Evolutionary conservation across 768 basidiomycete genomes (phyloP), one percentile per base, ranked within the genome.

Genomic region (Dictyophora rubrovolvata): DNA sequence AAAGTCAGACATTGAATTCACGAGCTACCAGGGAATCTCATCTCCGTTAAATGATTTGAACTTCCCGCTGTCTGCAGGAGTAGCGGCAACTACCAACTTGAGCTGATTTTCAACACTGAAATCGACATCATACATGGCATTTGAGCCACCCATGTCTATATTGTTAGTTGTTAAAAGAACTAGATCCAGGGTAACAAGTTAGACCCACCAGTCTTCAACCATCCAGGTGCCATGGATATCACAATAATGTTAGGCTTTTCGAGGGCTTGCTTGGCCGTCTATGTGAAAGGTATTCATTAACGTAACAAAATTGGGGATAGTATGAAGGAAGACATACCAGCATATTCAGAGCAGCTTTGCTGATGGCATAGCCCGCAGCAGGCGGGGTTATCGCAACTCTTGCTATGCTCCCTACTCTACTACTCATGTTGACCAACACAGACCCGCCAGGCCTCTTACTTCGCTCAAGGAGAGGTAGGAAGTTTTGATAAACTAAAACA

Each of bases 301-400:
- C 7, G 28, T 28, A 28, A 28, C 28, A 28, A 7, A 28, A 28
- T 28, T 28, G 7, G 5, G 20, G 20, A 36, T 21, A 23, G 23
- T 37, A 36, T 28, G 5, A 21, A 34, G 50, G 6, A 22, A 7
- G 28, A 64, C 70, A 22, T 55, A 75, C 74, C 47, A 75, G 66
- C 74, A 75, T 76, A 56, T 74, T 74, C 52, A 75, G 61, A 14
- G 71, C 73, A 11, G 69, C 66, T 66, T 75, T 75, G 48, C 67
- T 71, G 60, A 74, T 69, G 18, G 67, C 69, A 61, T 75, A 76
- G 22, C 68, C 67, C 18, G 72, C 60, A 56, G 63, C 62, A 0
- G 72, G 73, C 28, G 51, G 60, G 51, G 69, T 67, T 21, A 66
- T 59, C 18, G 50, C 21, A 21, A 16, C 50, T 42, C 42, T 42